phyloP scores from a whole-genome alignment of 2,329 filamentous ascomycete genomes.

The Xylariaceae sp. region DNA sequence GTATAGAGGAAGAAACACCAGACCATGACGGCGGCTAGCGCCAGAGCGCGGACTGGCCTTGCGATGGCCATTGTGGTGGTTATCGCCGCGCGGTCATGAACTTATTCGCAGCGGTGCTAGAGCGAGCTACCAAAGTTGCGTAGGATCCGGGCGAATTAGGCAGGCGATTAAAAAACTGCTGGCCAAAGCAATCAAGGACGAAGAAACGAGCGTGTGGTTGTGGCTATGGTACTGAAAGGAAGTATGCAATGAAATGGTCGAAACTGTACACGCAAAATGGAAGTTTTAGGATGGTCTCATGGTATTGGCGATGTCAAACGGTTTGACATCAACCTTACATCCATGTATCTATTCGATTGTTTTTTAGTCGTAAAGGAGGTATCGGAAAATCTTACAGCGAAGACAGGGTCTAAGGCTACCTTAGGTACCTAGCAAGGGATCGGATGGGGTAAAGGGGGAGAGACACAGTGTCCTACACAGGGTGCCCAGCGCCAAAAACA shows the following conservation, averaged over 20 bases:
- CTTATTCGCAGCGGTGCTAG: conserved; percentile 5
- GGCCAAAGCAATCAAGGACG: background rate
- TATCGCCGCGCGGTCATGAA: conserved; percentile 34
- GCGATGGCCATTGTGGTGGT: conserved; percentile 74
- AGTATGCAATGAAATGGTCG: conserved; percentile 7
- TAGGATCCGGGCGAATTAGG: too few relatives aligned
- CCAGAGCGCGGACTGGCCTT: conserved; percentile 80
- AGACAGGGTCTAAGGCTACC: background rate
- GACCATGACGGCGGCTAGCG: conserved; percentile 69
- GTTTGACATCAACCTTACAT: conserved; percentile 5
- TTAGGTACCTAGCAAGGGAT: background rate
- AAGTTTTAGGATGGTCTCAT: conserved; percentile 6
- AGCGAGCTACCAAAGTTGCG: background rate
- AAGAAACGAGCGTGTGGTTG: background rate
- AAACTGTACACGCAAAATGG: conserved; percentile 22
- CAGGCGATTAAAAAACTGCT: background rate
- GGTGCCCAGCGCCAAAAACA: background rate
- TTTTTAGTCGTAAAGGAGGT: conserved; percentile 10
- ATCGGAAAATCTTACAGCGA: conserved; percentile 26
- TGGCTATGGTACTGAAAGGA: background rate
- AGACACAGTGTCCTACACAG: conserved; percentile 12
- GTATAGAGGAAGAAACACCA: conserved; percentile 81
- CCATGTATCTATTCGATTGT: conserved; percentile 9
- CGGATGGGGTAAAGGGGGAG: conserved; percentile 4
- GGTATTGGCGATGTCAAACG: conserved; percentile 6